Percentiles rank a stretch among this genome's conserved stretches.
Conservation (phyloP, 352 stramenopile species). For the Phytophthora crassamura region DNA sequence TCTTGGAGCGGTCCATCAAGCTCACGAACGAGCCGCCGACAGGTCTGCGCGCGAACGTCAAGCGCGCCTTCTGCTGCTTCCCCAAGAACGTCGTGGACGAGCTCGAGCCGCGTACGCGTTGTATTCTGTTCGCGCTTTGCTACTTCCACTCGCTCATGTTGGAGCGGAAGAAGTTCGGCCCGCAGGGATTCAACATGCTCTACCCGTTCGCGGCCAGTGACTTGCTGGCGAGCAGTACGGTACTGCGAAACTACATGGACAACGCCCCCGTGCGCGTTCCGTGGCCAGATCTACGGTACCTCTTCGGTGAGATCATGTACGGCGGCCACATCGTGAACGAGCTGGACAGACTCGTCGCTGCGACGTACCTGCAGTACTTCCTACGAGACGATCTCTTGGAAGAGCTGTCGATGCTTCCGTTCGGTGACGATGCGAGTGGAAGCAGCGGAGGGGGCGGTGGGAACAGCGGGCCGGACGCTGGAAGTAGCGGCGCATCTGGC, state of each 20-base stretch:
- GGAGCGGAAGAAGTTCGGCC: slow-evolving; percentile 92
- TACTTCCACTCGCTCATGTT: slow-evolving; percentile 95
- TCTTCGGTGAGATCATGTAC: slow-evolving; percentile 93
- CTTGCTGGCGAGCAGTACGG: slow-evolving; percentile 80
- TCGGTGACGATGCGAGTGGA: slow-evolving; percentile 64
- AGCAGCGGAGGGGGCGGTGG: slow-evolving; percentile 20
- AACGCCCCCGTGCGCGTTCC: slow-evolving; percentile 88
- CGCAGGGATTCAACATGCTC: slow-evolving; percentile 91
- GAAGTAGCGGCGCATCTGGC: slow-evolving; percentile 22
- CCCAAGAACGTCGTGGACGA: slow-evolving; percentile 81
- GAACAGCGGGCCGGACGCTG: slow-evolving; percentile 33
- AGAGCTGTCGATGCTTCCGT: slow-evolving; percentile 90
- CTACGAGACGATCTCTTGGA: slow-evolving; percentile 90
- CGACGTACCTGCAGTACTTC: slow-evolving; percentile 90
- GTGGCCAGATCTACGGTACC: slow-evolving; percentile 90
- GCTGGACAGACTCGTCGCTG: slow-evolving; percentile 77
- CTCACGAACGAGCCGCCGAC: slow-evolving; percentile 90
- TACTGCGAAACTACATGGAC: slow-evolving; percentile 94
- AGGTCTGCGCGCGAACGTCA: slow-evolving; percentile 90
- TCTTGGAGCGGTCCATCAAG: slow-evolving; percentile 92
- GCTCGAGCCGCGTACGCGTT: slow-evolving; percentile 81
- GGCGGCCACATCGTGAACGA: slow-evolving; percentile 90
- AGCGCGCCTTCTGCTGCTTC: slow-evolving; percentile 86
- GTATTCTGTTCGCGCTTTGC: slow-evolving; percentile 92
- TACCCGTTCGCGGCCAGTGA: slow-evolving; percentile 92